Percentiles rank a stretch among this genome's conserved stretches.
Evolutionary conservation across 768 basidiomycete genomes (phyloP).

Genomic region (Amyloporia xantha): DNA sequence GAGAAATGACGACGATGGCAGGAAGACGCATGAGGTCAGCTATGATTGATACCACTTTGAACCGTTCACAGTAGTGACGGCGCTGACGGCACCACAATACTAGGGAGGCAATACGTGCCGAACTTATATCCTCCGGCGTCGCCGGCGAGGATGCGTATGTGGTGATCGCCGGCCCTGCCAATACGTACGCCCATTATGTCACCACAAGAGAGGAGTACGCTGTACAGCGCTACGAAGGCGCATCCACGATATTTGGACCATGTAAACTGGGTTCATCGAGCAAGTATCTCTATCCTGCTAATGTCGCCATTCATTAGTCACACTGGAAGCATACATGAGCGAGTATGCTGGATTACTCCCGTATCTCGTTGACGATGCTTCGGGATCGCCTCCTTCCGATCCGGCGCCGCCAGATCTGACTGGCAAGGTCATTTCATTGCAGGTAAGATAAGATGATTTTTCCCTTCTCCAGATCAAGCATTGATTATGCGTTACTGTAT

Average conservation of each 20-base stretch:
- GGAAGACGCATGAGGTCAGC: conserved; percentile 66
- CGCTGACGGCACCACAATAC: too few relatives aligned
- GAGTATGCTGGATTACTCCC: conserved; percentile 63
- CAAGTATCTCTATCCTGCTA: background rate
- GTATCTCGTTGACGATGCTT: conserved; percentile 45
- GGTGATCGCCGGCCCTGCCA: conserved; percentile 76
- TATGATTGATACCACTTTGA: too few relatives aligned
- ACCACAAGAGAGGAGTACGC: conserved; percentile 68
- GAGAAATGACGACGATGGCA: conserved; percentile 80
- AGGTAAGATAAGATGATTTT: conserved; percentile 31
- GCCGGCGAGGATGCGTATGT: conserved; percentile 66
- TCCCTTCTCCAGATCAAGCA: background rate
- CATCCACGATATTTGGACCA: conserved; percentile 71
- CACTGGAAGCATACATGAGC: conserved; percentile 76
- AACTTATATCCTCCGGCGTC: conserved; percentile 56
- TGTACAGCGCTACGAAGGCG: conserved; percentile 76
- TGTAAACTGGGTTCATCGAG: conserved; percentile 37
- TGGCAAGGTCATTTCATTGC: conserved; percentile 59
- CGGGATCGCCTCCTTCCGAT: conserved; percentile 52
- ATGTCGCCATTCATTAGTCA: conserved; percentile 35
- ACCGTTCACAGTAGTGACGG: too few relatives aligned
- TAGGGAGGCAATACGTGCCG: conserved; percentile 61
- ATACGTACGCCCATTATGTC: conserved; percentile 72
- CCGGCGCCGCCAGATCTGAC: conserved; percentile 59
- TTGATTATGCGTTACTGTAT: too few relatives aligned